These are phyloP conservation scores for Aspergillus funiculosus DNA, from an alignment of 495 filamentous ascomycete genomes.

Conservation along the genomic window DNA sequence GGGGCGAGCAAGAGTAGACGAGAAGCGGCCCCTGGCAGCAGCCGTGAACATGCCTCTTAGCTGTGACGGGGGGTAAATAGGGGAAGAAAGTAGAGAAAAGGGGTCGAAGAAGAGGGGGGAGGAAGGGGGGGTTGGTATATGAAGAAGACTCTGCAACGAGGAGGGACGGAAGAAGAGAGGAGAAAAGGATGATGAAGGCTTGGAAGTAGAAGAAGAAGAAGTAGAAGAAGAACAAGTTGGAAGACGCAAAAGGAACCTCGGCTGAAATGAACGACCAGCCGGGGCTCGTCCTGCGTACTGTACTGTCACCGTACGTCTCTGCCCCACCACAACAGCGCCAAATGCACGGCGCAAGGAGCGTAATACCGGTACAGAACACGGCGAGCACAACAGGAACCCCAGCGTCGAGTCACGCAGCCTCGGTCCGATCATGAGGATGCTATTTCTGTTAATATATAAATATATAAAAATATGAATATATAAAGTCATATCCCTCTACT, in stretches of 20 bases:
- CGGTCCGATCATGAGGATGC: slow-evolving; percentile 10
- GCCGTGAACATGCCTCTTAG: slow-evolving; percentile 45
- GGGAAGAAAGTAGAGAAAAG: slow-evolving; percentile 1
- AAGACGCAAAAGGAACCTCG: slow-evolving; percentile 8
- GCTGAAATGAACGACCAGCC: slow-evolving; percentile 11
- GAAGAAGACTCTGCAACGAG: slow-evolving; percentile 11
- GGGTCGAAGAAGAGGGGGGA: slow-evolving; percentile 5
- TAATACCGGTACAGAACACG: slow-evolving; percentile 12
- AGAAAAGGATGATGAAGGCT: slow-evolving; percentile 20
- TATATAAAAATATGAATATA: too few species aligned
- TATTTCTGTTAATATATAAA: too few species aligned
- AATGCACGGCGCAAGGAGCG: neutral
- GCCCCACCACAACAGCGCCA: neutral
- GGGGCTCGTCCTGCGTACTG: too few species aligned
- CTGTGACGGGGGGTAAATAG: slow-evolving; percentile 14
- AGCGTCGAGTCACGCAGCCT: slow-evolving; percentile 3
- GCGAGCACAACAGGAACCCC: neutral
- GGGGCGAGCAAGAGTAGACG: slow-evolving; percentile 35
- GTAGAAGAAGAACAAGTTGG: slow-evolving; percentile 8
- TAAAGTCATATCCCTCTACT: too few species aligned
- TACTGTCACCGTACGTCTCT: slow-evolving; percentile 9
- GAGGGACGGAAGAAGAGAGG: slow-evolving; percentile 7
- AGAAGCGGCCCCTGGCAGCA: slow-evolving; percentile 43
- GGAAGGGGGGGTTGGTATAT: slow-evolving; percentile 10
- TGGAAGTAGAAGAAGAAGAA: slow-evolving; percentile 14